phyloP scores from a whole-genome alignment of 2,329 filamentous ascomycete genomes.

The Trichophyton mentagrophytes region DNA sequence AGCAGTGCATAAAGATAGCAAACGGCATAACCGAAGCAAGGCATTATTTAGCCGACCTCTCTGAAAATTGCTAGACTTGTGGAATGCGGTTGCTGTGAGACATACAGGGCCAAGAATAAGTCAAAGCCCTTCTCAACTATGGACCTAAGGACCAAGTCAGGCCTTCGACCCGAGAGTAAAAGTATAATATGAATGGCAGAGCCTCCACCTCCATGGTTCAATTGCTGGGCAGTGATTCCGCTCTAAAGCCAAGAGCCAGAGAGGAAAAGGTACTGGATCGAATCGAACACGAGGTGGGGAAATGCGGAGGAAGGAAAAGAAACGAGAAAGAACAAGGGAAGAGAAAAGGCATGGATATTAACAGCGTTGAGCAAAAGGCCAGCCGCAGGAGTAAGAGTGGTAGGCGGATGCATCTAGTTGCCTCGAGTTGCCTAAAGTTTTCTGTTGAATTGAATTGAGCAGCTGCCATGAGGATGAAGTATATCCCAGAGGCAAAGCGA shows the following conservation, averaged over 20 bases:
- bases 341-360: neutral
- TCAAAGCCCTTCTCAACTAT: neutral
- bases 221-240: neutral
- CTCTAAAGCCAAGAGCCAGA: too few species aligned
- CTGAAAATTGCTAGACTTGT: neutral
- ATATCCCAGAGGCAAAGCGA: neutral
- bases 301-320: neutral
- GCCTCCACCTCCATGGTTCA: neutral
- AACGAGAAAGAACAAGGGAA: neutral
- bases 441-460: neutral
- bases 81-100: neutral
- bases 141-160: neutral
- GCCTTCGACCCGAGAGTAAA: neutral
- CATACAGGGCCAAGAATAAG: neutral
- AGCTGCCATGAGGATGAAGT: neutral
- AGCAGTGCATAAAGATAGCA: neutral
- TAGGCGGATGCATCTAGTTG: neutral
- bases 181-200: neutral
- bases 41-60: neutral
- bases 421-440: neutral
- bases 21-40: neutral
- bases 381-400: neutral
- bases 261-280: neutral
- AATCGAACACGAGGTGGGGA: neutral
- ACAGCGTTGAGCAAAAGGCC: neutral